A percentile compares a stretch with the other conserved stretches of the same genome.
Evolutionary conservation across 2,329 filamentous ascomycete species (phyloP).

Genomic region (Fusarium fracticaudum): DNA sequence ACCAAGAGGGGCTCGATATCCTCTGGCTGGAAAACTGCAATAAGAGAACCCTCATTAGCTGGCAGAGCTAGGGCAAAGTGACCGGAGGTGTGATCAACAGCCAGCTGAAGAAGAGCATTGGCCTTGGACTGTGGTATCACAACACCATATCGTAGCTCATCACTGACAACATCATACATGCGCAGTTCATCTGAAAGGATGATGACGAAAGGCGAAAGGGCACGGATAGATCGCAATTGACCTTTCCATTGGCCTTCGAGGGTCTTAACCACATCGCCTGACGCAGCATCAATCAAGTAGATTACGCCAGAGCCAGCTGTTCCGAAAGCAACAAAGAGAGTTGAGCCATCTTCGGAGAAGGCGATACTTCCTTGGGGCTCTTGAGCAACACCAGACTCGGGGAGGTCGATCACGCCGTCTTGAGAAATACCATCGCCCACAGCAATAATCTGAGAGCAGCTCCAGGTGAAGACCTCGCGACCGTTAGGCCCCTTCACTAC

Average conservation of each 20-base stretch:
- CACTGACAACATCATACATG: conserved; percentile 86
- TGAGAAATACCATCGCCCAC: conserved; percentile 63
- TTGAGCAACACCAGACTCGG: conserved; percentile 41
- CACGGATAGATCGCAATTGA: conserved; percentile 72
- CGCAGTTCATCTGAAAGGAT: conserved; percentile 77
- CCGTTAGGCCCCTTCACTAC: conserved; percentile 67
- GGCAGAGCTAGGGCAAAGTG: conserved; percentile 72
- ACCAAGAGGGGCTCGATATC: conserved; percentile 67
- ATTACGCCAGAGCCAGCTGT: conserved; percentile 67
- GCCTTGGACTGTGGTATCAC: conserved; percentile 59
- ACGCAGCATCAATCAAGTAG: conserved; percentile 79
- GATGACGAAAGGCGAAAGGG: conserved; percentile 79
- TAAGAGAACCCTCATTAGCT: conserved; percentile 57
- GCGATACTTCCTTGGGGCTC: conserved; percentile 71
- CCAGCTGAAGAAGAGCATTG: conserved; percentile 68
- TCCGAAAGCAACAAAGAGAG: conserved; percentile 75
- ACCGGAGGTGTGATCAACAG: conserved; percentile 73
- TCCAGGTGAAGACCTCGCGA: conserved; percentile 77
- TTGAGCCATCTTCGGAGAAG: conserved; percentile 86
- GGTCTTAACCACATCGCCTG: conserved; percentile 72
- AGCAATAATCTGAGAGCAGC: conserved; percentile 68
- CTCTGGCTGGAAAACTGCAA: conserved; percentile 75
- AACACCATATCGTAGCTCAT: conserved; percentile 75
- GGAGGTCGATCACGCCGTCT: conserved; percentile 45
- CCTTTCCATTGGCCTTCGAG: conserved; percentile 75